These are phyloP conservation scores for Solanum chmielewskii DNA, from an alignment of 257 asterid species.

Conservation along the genomic window DNA sequence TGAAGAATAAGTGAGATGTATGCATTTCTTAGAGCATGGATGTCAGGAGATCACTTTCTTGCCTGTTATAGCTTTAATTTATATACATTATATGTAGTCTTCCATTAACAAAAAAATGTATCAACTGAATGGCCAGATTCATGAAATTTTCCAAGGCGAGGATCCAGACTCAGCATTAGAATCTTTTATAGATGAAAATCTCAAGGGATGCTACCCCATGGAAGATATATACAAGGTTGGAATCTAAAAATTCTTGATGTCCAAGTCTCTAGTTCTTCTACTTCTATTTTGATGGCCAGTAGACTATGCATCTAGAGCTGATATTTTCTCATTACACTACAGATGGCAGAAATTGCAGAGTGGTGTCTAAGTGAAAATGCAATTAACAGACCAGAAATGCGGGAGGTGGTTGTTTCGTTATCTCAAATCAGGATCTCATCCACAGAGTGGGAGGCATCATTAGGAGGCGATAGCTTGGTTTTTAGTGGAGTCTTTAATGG, in stretches of 20 bases:
- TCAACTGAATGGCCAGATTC: constrained; percentile 28
- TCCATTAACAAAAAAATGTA: not conserved
- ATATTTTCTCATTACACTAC: not conserved
- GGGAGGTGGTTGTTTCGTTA: constrained; percentile 56
- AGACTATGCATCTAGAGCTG: not conserved
- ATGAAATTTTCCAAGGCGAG: constrained; percentile 33
- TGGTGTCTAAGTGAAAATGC: constrained; percentile 83
- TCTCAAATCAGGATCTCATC: constrained; percentile 54
- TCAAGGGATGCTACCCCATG: constrained; percentile 54
- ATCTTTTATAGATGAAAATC: constrained; percentile 35
- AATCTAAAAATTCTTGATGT: not conserved
- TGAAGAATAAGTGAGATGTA: not conserved
- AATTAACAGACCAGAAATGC: constrained; percentile 65
- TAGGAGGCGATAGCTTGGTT: constrained; percentile 68
- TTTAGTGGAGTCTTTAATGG: constrained; percentile 69
- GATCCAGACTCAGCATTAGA: constrained; percentile 48
- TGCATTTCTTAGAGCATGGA: not conserved
- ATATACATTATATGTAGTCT: not conserved
- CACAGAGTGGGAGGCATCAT: constrained; percentile 82
- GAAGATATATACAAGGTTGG: constrained; percentile 57
- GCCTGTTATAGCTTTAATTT: not conserved
- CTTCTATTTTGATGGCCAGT: not conserved
- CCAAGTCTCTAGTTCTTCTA: not conserved
- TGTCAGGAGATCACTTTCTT: not conserved
- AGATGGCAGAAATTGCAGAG: constrained; percentile 69